A percentile compares a stretch with the other conserved stretches of the same genome.
Evolutionary conservation across 2,329 filamentous ascomycete genomes (phyloP).

Genomic region (Pyricularia sp.): DNA sequence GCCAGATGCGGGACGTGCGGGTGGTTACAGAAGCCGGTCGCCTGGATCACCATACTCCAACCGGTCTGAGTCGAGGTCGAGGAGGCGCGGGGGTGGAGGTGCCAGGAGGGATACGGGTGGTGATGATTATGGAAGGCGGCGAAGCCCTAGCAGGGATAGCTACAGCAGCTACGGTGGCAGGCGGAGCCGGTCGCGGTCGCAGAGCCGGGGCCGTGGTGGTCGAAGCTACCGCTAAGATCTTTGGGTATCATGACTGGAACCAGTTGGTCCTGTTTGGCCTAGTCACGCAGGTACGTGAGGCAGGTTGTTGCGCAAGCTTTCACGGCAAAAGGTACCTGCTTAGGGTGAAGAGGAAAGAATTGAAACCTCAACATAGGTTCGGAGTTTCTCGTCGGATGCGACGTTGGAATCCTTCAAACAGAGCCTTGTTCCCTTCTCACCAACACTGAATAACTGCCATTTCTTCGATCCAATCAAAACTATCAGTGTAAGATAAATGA

Average conservation of each 20-base stretch:
- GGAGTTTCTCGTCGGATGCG: no score
- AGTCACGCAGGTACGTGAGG: not conserved
- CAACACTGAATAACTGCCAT: not conserved
- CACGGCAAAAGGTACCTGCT: not conserved
- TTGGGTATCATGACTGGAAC: not conserved
- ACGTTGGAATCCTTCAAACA: not conserved
- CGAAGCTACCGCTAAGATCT: constrained; percentile 1
- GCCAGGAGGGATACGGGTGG: constrained; percentile 6
- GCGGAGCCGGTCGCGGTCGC: constrained; percentile 16
- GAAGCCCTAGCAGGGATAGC: constrained; percentile 40
- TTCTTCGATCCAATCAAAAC: not conserved
- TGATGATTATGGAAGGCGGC: constrained; percentile 21
- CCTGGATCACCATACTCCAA: constrained; percentile 21
- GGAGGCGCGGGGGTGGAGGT: constrained; percentile 14
- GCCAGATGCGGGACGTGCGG: constrained; percentile 12
- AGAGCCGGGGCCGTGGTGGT: constrained; percentile 5
- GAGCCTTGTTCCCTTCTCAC: not conserved
- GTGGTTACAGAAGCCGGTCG: constrained; percentile 36
- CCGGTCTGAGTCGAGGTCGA: constrained; percentile 21
- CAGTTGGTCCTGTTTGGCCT: not conserved
- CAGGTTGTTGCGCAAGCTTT: not conserved
- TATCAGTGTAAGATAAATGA: not conserved
- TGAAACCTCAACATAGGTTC: no score
- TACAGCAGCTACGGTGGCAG: constrained; percentile 30
- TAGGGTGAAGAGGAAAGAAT: not conserved